Percentiles rank a stretch among this genome's conserved stretches.
These are phyloP conservation scores for Monosporascus sp. DNA, from an alignment of 2,329 filamentous ascomycete species.

Conservation along the genomic window DNA sequence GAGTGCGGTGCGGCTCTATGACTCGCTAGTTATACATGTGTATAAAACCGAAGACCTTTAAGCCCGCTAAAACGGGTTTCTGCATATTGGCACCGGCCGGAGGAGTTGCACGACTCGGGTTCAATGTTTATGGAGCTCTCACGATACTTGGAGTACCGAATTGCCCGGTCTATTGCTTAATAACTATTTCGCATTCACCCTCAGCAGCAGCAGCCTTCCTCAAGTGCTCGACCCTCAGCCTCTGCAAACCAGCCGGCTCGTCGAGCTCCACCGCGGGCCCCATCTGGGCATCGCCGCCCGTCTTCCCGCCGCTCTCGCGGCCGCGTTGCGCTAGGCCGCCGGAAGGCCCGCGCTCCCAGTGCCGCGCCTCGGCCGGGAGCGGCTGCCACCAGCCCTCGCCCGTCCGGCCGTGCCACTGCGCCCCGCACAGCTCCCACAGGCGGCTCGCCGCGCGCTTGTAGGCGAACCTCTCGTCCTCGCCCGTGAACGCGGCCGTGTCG, in stretches of 20 bases:
- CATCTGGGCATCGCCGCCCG: conserved; percentile 32
- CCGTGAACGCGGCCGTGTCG: conserved; percentile 64
- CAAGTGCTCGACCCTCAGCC: conserved; percentile 26
- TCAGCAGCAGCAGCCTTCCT: conserved; percentile 8
- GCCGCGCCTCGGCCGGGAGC: conserved; percentile 54
- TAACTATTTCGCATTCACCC: too few species aligned
- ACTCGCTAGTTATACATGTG: too few species aligned
- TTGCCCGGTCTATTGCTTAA: too few species aligned
- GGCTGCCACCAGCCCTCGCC: conserved; percentile 65
- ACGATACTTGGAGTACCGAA: too few species aligned
- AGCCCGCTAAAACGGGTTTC: too few species aligned
- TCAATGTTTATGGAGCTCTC: too few species aligned
- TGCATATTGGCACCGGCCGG: too few species aligned
- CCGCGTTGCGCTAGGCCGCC: neutral
- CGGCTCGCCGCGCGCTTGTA: conserved; percentile 71
- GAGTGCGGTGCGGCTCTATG: too few species aligned
- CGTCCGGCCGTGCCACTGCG: conserved; percentile 62
- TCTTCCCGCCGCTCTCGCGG: neutral
- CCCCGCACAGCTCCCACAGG: conserved; percentile 78
- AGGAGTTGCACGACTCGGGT: too few species aligned
- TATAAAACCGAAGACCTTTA: too few species aligned
- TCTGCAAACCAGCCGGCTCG: conserved; percentile 36
- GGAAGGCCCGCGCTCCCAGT: conserved; percentile 52
- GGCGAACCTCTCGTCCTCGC: conserved; percentile 76
- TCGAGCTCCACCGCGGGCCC: conserved; percentile 37